Evolutionary conservation across 129 eudicot species (phyloP).

Genomic region (Deinandra increscens): DNA sequence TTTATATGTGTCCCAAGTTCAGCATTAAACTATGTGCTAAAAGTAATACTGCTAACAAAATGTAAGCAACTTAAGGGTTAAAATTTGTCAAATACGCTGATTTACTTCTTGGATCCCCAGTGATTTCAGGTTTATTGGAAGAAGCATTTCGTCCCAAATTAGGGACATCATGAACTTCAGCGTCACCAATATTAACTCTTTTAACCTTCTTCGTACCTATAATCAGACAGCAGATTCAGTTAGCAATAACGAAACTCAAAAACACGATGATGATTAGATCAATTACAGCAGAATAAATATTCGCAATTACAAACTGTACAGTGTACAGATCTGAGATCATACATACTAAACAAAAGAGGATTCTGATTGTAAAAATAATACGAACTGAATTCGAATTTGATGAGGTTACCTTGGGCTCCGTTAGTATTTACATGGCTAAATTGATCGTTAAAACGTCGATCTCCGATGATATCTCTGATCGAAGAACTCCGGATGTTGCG

Average conservation of each 20-base stretch:
- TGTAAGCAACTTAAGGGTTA: neutral
- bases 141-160: constrained; percentile 28
- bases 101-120: constrained; percentile 34
- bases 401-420: constrained; percentile 30
- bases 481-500: constrained; percentile 28
- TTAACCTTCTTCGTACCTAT: constrained; percentile 43
- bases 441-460: constrained; percentile 37
- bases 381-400: neutral
- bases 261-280: neutral
- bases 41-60: neutral
- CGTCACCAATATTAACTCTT: constrained; percentile 32
- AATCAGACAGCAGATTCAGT: constrained; percentile 25
- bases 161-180: constrained; percentile 29
- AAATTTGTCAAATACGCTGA: neutral
- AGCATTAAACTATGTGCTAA: neutral
- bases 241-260: neutral
- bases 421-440: constrained; percentile 26
- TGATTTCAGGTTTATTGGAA: constrained; percentile 27
- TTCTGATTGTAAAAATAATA: neutral
- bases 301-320: neutral
- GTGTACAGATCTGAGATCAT: neutral
- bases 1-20: neutral
- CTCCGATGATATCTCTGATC: constrained; percentile 34
- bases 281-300: neutral
- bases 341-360: neutral